Base-by-base conservation (phyloP, 1,284 basidiomycete species). In the Nidula niveotomentosa region DNA sequence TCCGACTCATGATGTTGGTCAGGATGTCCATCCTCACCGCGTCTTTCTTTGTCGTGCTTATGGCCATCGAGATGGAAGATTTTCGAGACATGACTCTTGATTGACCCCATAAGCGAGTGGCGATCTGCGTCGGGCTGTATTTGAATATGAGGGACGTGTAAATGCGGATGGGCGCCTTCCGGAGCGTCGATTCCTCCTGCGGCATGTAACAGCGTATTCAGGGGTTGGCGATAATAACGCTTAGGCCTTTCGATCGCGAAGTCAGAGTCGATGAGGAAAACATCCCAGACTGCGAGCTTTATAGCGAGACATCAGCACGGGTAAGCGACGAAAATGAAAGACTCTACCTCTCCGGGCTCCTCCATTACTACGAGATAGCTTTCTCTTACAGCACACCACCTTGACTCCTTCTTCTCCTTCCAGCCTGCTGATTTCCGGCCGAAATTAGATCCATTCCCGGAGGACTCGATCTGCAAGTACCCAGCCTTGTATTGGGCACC, bases 311-410 rank as follows among this genome's bases (percentile, higher is more conserved):
- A 23, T 23, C 23, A 23, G 23, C 23, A 23, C 23, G 23, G 23
- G 44, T 51, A 12, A 36, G 15, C n/a, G 47, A 41, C n/a, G 10
- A 48, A 34, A 39, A 57, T 36, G 12, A 41, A 48, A 10, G 70
- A 6, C 12, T 77, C 51, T 62, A 93, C 91, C 73, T 93, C 88
- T 58, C 94, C 94, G 33, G 93, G 91, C 60, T 97, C 93, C 60
- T 93, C 85, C 33, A 96, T 82, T 1, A 90, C 86, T 18, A 96
- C 91, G 17, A 98, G 79, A 71, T 95, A 99, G 63, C 92, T 93
- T 62, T 99, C 96, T 18, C 96, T 83, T 2, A 98, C 87, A 48
- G 94, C 86, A 72, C 95, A 98, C 97, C 97, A 99, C 56, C 90
- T 87, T 44, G 86, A 85, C 58, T 88, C 82, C 60, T 86, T 87